A percentile compares a stretch with the other conserved stretches of the same genome.
Conservation (phyloP, 2,329 filamentous ascomycete species). For the Emericellopsis atlantica region DNA sequence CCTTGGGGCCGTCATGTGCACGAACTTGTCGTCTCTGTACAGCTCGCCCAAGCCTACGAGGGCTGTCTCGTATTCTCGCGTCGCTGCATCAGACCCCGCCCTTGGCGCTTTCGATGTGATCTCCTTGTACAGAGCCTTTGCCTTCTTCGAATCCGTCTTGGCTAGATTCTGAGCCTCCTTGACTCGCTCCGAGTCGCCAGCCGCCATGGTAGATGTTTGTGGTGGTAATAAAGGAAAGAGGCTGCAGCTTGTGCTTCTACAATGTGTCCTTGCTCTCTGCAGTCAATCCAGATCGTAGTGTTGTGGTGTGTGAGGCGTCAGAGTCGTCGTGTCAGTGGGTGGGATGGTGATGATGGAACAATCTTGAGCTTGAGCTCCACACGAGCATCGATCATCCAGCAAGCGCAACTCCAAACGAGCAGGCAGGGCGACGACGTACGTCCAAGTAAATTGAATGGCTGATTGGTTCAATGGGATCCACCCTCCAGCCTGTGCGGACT, state of each 20-base stretch:
- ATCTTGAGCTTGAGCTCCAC: slow-evolving; percentile 7
- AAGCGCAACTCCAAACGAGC: neutral
- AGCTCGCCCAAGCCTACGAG: slow-evolving; percentile 83
- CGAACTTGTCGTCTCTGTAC: slow-evolving; percentile 78
- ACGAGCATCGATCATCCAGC: neutral
- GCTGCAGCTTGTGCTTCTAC: too few relatives aligned
- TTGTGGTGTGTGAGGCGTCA: slow-evolving; percentile 7
- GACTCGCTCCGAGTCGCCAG: slow-evolving; percentile 53
- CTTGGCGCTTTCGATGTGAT: slow-evolving; percentile 78
- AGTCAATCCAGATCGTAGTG: neutral
- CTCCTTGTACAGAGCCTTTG: slow-evolving; percentile 79
- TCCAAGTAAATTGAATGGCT: too few relatives aligned
- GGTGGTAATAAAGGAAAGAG: neutral
- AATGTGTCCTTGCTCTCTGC: too few relatives aligned
- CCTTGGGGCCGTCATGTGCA: slow-evolving; percentile 6
- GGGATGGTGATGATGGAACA: slow-evolving; percentile 6
- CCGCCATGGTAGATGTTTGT: slow-evolving; percentile 31
- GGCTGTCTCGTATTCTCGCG: slow-evolving; percentile 84
- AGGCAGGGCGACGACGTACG: slow-evolving; percentile 4
- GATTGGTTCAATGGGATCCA: neutral
- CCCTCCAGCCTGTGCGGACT: too few relatives aligned
- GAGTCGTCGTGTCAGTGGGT: slow-evolving; percentile 5
- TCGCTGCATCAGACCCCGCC: slow-evolving; percentile 68
- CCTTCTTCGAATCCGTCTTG: slow-evolving; percentile 70
- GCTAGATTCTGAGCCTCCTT: slow-evolving; percentile 78